phyloP scores from a whole-genome alignment of 2,329 filamentous ascomycete genomes.

The Neobulgaria alba region DNA sequence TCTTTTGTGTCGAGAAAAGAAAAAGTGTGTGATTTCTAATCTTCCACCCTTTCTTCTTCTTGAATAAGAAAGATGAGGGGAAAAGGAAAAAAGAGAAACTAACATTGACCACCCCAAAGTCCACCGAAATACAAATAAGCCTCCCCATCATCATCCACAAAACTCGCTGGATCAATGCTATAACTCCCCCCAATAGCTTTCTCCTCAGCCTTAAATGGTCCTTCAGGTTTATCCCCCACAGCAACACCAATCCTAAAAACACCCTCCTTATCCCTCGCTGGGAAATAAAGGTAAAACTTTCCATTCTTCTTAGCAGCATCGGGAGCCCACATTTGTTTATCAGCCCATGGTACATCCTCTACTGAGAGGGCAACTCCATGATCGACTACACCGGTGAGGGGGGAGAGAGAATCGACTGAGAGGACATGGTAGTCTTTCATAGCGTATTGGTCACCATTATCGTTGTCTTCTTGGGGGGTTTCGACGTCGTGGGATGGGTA shows the following conservation, averaged over 20 bases:
- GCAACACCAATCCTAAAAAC: conserved; percentile 72
- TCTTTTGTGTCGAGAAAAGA: too few relatives aligned
- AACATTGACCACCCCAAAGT: conserved; percentile 65
- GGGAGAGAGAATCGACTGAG: conserved; percentile 43
- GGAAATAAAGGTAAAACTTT: conserved; percentile 72
- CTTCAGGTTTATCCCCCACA: conserved; percentile 51
- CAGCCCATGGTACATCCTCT: conserved; percentile 65
- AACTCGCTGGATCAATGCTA: conserved; percentile 68
- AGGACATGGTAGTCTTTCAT: conserved; percentile 82
- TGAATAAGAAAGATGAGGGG: too few relatives aligned
- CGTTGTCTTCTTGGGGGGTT: conserved; percentile 66
- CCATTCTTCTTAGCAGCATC: conserved; percentile 62
- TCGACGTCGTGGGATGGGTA: conserved; percentile 76
- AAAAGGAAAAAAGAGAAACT: not conserved
- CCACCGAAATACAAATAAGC: conserved; percentile 71
- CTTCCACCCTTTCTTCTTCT: too few relatives aligned
- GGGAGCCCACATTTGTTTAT: conserved; percentile 73
- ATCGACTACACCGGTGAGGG: conserved; percentile 54
- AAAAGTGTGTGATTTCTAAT: too few relatives aligned
- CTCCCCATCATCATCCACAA: conserved; percentile 63
- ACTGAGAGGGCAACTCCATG: conserved; percentile 61
- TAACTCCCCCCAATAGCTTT: conserved; percentile 60
- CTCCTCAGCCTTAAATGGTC: conserved; percentile 60
- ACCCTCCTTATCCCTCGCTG: conserved; percentile 59
- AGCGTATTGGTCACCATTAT: conserved; percentile 80